Base-by-base conservation (phyloP, 768 basidiomycete genomes). In the Naganishia vishniacii region DNA sequence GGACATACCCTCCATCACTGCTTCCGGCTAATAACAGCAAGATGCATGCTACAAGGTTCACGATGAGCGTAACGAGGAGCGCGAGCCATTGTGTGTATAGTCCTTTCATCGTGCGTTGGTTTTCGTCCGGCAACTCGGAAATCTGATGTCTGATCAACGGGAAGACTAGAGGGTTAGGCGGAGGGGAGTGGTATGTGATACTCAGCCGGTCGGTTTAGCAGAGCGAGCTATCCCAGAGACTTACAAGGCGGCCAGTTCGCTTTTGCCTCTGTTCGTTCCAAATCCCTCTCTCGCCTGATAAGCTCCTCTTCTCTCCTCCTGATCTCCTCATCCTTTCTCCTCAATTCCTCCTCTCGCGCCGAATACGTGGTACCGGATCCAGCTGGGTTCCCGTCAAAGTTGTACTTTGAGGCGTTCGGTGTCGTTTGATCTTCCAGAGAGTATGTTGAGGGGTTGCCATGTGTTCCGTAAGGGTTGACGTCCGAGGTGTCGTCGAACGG, bases 131-230 rank as follows among this genome's bases (percentile, higher is more conserved):
- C 62, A 97, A 92, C 78, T 92, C 91, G 65, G 59, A 28, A 73
- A 97, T 94, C 63, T 90, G 88, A 78, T 99, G 95, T 80, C 85
- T 95, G 75, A 99, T 86, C 71, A 99, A 80, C 49, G 94, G 94
- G 75, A 85, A 92, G 81, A 91, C 91, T 94, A 78, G n/a, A n/a
- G n/a, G n/a, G n/a, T n/a, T n/a, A n/a, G n/a, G n/a, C n/a, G n/a
- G n/a, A n/a, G n/a, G n/a, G n/a, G n/a, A n/a, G n/a, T n/a, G n/a
- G n/a, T n/a, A n/a, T n/a, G n/a, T n/a, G n/a, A n/a, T n/a, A n/a
- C n/a, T n/a, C n/a, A n/a, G n/a, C n/a, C n/a, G n/a, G n/a, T n/a
- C n/a, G n/a, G n/a, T n/a, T n/a, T n/a, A n/a, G n/a, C n/a, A 53
- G 11, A 13, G 12, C 12, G 47, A 37, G 16, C 40, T 20, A 34